phyloP scores from a whole-genome alignment of 169 alveolate species.

The Cryptosporidium parvum region DNA sequence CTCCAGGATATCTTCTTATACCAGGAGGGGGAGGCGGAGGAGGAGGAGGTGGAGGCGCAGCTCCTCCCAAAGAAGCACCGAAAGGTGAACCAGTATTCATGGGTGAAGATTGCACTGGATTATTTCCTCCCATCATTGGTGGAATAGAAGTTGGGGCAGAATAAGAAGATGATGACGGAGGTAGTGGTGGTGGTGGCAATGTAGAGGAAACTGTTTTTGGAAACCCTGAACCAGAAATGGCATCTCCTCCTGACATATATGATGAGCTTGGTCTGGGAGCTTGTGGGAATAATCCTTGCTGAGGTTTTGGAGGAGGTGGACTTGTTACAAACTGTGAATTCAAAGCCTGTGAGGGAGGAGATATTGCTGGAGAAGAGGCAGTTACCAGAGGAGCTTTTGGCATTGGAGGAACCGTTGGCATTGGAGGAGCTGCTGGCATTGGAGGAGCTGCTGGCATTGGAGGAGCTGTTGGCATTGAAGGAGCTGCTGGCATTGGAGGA shows the following conservation, averaged over 20 bases:
- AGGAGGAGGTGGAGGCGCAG: slow-evolving; percentile 13
- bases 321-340: neutral
- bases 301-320: slow-evolving; percentile 21
- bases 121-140: neutral
- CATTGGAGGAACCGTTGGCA: neutral
- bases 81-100: neutral
- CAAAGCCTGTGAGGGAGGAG: neutral
- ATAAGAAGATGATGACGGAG: neutral
- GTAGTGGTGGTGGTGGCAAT: neutral
- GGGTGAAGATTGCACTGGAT: neutral
- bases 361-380: neutral
- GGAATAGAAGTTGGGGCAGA: neutral
- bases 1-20: slow-evolving; percentile 50
- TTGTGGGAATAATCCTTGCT: slow-evolving; percentile 5
- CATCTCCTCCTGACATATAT: neutral
- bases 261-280: slow-evolving; percentile 26
- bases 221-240: neutral
- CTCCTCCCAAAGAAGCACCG: neutral
- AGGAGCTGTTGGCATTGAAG: neutral
- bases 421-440: neutral
- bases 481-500: neutral
- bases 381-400: neutral
- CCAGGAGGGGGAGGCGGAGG: slow-evolving; percentile 72
- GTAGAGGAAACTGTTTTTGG: neutral
- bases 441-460: neutral